Base-by-base conservation (phyloP, 177 flowering plant species). In the Vitis hybrid region DNA sequence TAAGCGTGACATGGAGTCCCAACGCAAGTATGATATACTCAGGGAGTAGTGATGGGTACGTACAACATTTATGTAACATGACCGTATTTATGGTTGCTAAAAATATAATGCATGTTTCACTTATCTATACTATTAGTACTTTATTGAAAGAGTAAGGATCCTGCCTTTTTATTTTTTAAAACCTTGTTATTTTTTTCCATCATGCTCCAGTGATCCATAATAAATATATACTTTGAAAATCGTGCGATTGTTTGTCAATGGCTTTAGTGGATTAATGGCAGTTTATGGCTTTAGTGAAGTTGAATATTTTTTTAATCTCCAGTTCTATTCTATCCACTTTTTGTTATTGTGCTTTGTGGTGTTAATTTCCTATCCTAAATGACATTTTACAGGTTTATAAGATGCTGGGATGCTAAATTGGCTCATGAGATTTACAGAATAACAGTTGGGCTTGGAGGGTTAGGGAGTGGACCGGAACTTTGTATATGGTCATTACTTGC, bases 1-100 rank as follows among this genome's bases (percentile, higher is more conserved):
- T 96, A 65, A 89, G 97, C 82, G 96, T 96, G 68, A 76, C 94
- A 6, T 96, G 98, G 98, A 86, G 92, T 81, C 73, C 77, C 39
- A 94, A 92, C 78, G 90, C 88, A 18, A 85, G 69, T 58, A 73
- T 70, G 73, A 81, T 96, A 73, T 94, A 82, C 82, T 84, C 97
- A 51, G 99, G 99, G 69, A 91, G 92, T 72, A 96, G 94, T 74
- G 96, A 96, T 75, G 99, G 99, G 99, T 96, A 84, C 73, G 97
- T 76, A 11, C 48, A 6, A 30, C 14, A 4, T 66, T 55, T 17
- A 23, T 34, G 9, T 3, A 3, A 7, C 18, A 34, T 7, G 6
- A 8, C 49, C 26, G 32, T 63, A 19, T 45, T 23, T 19, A 23
- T 64, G 45, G 1, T 13, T 64, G 32, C 55, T 14, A 50, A 51